Evolutionary conservation across 2,329 filamentous ascomycete species (phyloP).

Genomic region (Onygena corvina): DNA sequence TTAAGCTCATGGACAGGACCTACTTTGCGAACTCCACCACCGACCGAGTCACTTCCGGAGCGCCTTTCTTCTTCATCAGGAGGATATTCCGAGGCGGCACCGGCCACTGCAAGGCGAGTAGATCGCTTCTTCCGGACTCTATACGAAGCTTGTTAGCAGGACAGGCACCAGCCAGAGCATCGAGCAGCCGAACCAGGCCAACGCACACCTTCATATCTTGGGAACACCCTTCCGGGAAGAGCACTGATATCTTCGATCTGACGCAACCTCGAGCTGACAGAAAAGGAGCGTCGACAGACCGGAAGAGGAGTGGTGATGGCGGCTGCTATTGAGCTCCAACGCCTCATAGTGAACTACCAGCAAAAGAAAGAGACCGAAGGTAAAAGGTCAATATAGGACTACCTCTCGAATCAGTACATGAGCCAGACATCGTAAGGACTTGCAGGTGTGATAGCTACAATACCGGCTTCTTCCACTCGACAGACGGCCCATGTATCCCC

Average conservation of each 20-base stretch:
- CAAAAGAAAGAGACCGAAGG: no score
- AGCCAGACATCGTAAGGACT: no score
- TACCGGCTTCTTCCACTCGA: no score
- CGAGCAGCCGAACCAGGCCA: not conserved
- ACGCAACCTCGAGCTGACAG: slow-evolving; percentile 26
- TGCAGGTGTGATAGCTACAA: no score
- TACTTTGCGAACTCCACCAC: slow-evolving; percentile 47
- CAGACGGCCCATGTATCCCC: no score
- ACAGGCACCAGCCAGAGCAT: not conserved
- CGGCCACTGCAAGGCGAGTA: slow-evolving; percentile 56
- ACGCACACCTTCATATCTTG: slow-evolving; percentile 50
- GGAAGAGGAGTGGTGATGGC: not conserved
- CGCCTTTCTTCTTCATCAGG: slow-evolving; percentile 54
- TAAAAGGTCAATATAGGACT: not conserved
- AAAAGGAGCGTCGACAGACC: slow-evolving; percentile 28
- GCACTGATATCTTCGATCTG: slow-evolving; percentile 37
- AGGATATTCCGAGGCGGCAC: slow-evolving; percentile 56
- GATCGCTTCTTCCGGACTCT: slow-evolving; percentile 48
- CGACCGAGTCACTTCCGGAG: slow-evolving; percentile 43
- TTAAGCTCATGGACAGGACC: not conserved
- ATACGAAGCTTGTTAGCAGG: slow-evolving; percentile 11
- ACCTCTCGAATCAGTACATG: not conserved
- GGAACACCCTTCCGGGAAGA: slow-evolving; percentile 43
- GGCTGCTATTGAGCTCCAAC: not conserved
- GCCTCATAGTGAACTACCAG: slow-evolving; percentile 2